These are phyloP conservation scores for Nitzschia putrida DNA, from an alignment of 108 stramenopile species.

Conservation along the genomic window DNA sequence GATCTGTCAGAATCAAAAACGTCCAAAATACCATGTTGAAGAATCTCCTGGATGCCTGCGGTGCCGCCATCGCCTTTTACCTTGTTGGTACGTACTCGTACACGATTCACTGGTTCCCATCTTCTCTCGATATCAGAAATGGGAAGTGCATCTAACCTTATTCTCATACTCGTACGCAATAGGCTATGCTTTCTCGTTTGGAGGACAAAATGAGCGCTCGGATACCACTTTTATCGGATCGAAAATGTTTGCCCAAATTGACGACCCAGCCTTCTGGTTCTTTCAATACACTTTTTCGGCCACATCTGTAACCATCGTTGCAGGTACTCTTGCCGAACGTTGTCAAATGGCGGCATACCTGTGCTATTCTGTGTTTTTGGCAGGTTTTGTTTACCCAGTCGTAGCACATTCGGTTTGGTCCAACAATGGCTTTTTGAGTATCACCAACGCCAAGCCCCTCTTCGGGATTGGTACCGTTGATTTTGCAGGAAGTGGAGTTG, in stretches of 20 bases:
- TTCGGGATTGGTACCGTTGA: conserved; percentile 62
- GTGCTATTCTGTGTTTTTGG: conserved; percentile 71
- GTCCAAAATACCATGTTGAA: conserved; percentile 86
- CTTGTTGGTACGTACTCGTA: conserved; percentile 45
- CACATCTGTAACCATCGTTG: conserved; percentile 87
- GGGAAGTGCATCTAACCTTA: neutral
- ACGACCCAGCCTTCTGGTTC: conserved; percentile 62
- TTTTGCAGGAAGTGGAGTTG: conserved; percentile 77
- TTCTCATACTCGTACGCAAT: neutral
- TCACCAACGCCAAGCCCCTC: conserved; percentile 53
- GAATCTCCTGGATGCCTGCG: conserved; percentile 81
- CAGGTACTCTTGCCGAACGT: conserved; percentile 90
- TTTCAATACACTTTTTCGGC: conserved; percentile 87
- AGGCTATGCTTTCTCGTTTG: conserved; percentile 82
- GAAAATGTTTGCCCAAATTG: conserved; percentile 49
- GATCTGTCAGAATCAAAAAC: conserved; percentile 79
- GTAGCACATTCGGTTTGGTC: conserved; percentile 81
- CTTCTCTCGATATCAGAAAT: neutral
- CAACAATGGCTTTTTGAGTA: conserved; percentile 73
- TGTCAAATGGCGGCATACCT: conserved; percentile 83
- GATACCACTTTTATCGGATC: conserved; percentile 65
- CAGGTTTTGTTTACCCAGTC: conserved; percentile 86
- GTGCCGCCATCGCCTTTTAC: conserved; percentile 77
- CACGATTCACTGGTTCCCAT: no score
- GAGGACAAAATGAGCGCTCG: conserved; percentile 42